A percentile compares a stretch with the other conserved stretches of the same genome.
phyloP scores from a whole-genome alignment of 805 yeast species.

The Kregervanrija pseudodelftensis region DNA sequence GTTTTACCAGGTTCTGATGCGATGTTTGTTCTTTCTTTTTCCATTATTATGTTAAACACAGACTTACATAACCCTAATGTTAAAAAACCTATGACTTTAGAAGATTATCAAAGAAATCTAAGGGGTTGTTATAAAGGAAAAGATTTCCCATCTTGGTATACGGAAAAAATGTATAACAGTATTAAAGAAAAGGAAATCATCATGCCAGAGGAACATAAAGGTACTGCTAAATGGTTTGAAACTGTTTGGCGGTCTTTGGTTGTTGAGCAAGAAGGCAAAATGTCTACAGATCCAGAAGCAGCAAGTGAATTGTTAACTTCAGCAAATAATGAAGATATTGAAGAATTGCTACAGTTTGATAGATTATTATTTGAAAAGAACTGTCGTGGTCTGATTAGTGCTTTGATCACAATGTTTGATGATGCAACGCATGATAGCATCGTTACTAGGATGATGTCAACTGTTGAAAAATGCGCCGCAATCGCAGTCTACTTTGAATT shows the following conservation, averaged over 20 bases:
- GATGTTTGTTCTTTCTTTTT: conserved; percentile 82
- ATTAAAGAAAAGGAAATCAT: conserved; percentile 84
- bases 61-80: conserved; percentile 91
- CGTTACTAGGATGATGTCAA: conserved; percentile 78
- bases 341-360: conserved; percentile 50
- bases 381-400: conserved; percentile 59
- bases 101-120: conserved; percentile 71
- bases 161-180: conserved; percentile 71
- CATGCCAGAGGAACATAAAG: conserved; percentile 97
- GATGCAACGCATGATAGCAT: conserved; percentile 89
- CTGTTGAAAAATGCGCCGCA: conserved; percentile 76
- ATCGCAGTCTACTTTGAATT: conserved; percentile 64
- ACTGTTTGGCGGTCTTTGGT: conserved; percentile 73
- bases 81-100: conserved; percentile 83
- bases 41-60: conserved; percentile 90
- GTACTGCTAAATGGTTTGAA: conserved; percentile 87
- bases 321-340: conserved; percentile 12
- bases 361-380: conserved; percentile 58
- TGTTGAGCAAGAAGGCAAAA: conserved; percentile 35
- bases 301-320: conserved; percentile 7
- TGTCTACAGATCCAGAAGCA: conserved; percentile 12
- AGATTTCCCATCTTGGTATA: conserved; percentile 82
- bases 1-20: conserved; percentile 79
- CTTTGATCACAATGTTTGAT: conserved; percentile 71
- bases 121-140: conserved; percentile 68